A percentile compares a stretch with the other conserved stretches of the same genome.
Conservation (phyloP, 1,139 yeast genomes). For the Torulaspora pretoriensis region DNA sequence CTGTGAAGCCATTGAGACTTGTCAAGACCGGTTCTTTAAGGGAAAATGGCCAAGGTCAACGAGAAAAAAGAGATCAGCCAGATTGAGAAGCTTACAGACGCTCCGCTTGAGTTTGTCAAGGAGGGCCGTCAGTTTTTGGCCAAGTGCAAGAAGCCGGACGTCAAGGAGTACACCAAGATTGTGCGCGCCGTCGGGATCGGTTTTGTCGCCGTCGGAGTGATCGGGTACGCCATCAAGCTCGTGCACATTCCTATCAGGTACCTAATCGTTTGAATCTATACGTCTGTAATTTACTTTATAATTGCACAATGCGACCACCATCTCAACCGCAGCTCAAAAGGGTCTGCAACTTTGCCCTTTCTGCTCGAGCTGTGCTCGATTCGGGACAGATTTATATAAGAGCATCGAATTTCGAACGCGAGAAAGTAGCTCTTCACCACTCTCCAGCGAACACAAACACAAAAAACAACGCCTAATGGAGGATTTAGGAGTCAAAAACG, state of each 20-base stretch:
- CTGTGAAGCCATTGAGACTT: background rate
- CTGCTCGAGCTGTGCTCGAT: background rate
- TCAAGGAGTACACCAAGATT: slow-evolving; percentile 81
- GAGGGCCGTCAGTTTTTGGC: slow-evolving; percentile 84
- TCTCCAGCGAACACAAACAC: background rate
- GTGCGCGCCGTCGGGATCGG: slow-evolving; percentile 96
- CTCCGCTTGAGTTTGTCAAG: slow-evolving; percentile 85
- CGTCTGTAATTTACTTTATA: background rate
- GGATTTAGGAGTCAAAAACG: slow-evolving; percentile 1
- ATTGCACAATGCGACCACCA: background rate
- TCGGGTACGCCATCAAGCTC: slow-evolving; percentile 91
- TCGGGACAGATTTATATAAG: background rate
- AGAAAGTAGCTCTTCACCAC: slow-evolving; percentile 2
- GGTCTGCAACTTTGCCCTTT: background rate
- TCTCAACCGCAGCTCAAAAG: background rate
- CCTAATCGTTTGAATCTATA: slow-evolving; percentile 68
- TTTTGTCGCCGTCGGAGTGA: slow-evolving; percentile 94
- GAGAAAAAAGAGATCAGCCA: slow-evolving; percentile 23
- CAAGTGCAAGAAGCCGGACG: slow-evolving; percentile 91
- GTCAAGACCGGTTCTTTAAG: background rate
- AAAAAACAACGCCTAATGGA: slow-evolving; percentile 2
- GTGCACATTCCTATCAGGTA: slow-evolving; percentile 97
- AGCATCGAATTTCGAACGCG: background rate
- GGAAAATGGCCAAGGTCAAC: slow-evolving; percentile 31
- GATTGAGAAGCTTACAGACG: slow-evolving; percentile 78